A percentile compares a stretch with the other conserved stretches of the same genome.
Conservation (phyloP, 495 filamentous ascomycete genomes). For the Jackrogersella minutella region DNA sequence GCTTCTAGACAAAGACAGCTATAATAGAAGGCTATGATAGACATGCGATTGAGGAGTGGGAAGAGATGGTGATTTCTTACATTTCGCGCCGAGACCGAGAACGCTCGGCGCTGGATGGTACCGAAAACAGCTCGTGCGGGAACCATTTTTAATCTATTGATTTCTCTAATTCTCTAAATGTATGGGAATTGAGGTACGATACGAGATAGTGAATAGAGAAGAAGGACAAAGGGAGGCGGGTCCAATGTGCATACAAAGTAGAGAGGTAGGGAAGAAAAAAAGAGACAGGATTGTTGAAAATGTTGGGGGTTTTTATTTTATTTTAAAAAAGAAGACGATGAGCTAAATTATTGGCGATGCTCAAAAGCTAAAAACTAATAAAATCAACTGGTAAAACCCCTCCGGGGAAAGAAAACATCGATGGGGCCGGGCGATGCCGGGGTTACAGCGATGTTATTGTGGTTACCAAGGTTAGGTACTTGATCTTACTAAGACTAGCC, state of each 20-base stretch:
- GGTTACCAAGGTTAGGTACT: too few species aligned
- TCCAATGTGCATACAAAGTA: neutral
- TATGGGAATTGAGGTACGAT: neutral
- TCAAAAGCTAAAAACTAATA: neutral
- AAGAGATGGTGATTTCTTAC: slow-evolving; percentile 58
- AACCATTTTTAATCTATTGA: slow-evolving; percentile 31
- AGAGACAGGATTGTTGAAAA: neutral
- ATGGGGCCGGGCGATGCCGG: slow-evolving; percentile 11
- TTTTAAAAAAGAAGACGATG: too few species aligned
- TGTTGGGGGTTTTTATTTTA: slow-evolving; percentile 8
- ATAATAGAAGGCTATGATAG: neutral
- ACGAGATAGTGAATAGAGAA: slow-evolving; percentile 4
- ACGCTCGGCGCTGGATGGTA: slow-evolving; percentile 82
- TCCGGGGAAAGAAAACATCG: neutral
- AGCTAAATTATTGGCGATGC: too few species aligned
- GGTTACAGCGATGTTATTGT: neutral
- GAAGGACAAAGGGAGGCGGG: neutral
- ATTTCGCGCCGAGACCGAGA: slow-evolving; percentile 90
- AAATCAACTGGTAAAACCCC: neutral
- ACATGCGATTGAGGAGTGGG: slow-evolving; percentile 13
- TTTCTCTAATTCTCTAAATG: slow-evolving; percentile 12
- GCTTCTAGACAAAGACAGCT: neutral
- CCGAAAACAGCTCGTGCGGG: slow-evolving; percentile 44
- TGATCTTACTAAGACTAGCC: too few species aligned
- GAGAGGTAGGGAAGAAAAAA: neutral